Evolutionary conservation across 73 alveolate genomes (phyloP), one percentile per base, ranked within the genome.

Genomic region (Symbiodinium pilosum): DNA sequence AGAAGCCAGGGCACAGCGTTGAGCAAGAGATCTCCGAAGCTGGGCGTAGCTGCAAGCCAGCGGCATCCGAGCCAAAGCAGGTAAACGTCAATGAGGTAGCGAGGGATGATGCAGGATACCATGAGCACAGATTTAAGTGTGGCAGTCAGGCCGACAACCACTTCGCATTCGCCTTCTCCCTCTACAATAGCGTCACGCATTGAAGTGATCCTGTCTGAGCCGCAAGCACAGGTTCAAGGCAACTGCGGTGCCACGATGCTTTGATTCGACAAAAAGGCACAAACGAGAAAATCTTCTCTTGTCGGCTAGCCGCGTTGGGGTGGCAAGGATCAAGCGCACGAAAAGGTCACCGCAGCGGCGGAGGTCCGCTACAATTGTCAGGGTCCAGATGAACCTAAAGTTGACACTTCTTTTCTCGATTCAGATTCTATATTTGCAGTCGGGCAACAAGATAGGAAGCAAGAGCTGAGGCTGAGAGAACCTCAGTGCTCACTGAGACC

Each of bases 21-120:
- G 87, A 91, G 87, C 36, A 91, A 54, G 36, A 91, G 51, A 34
- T 91, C 96, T 42, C 96, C 96, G 44, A 91, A 91, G 87, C 96
- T 91, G 36, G 96, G 96, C 3, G 96, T 91, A 77, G 96, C 96
- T 54, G 96, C 96, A 30, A 91, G 96, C 96, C 96, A 91, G 30
- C 96, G 96, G 77, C 96, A 91, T 5, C 96, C 96, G 18, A 91
- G 96, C 96, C 96, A 91, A 4, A 91, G 87, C 87, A 91, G 43
- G 24, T 91, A 91, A 68, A 91, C 87, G 18, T 91, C 51, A 26
- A 91, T 91, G 47, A 91, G 34, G 52, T 91, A 91, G n/a, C 96
- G 96, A 0, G 96, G 96, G n/a, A 91, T 73, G 38, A 91, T 69
- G 77, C 96, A 91, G 56, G 96, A 38, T 6, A 87, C 75, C 96